phyloP scores from a whole-genome alignment of 495 filamentous ascomycete species.

The Hypoxylon crocopeplum region DNA sequence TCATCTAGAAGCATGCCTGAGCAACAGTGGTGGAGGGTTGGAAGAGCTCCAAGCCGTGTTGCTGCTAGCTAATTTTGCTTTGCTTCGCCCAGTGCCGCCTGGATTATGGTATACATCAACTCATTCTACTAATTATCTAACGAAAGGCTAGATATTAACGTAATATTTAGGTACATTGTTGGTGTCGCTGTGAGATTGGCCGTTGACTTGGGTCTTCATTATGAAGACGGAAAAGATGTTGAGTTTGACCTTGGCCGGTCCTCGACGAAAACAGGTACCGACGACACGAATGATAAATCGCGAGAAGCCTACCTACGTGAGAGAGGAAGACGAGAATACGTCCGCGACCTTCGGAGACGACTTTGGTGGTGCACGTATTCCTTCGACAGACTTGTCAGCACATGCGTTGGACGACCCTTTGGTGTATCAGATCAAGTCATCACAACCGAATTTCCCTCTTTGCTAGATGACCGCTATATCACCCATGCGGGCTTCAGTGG shows the following conservation, averaged over 20 bases:
- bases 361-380: constrained; percentile 98
- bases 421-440: constrained; percentile 93
- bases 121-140: not conserved
- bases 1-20: constrained; percentile 86
- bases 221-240: constrained; percentile 83
- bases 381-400: constrained; percentile 88
- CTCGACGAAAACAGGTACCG: constrained; percentile 20
- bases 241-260: constrained; percentile 47
- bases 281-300: constrained; percentile 36
- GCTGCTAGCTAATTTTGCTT: constrained; percentile 86
- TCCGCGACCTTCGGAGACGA: constrained; percentile 83
- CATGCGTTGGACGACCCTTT: constrained; percentile 91
- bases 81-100: constrained; percentile 88
- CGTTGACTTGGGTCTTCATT: constrained; percentile 91
- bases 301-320: constrained; percentile 51
- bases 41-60: constrained; percentile 94
- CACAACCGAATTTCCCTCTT: constrained; percentile 89
- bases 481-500: constrained; percentile 77
- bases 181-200: constrained; percentile 89
- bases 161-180: constrained; percentile 73
- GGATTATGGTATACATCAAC: constrained; percentile 72
- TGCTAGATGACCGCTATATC: constrained; percentile 87
- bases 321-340: constrained; percentile 81
- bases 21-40: constrained; percentile 76
- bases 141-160: constrained; percentile 12